Evolutionary conservation across 2,329 filamentous ascomycete genomes (phyloP).

Genomic region (Penicillium italicum): DNA sequence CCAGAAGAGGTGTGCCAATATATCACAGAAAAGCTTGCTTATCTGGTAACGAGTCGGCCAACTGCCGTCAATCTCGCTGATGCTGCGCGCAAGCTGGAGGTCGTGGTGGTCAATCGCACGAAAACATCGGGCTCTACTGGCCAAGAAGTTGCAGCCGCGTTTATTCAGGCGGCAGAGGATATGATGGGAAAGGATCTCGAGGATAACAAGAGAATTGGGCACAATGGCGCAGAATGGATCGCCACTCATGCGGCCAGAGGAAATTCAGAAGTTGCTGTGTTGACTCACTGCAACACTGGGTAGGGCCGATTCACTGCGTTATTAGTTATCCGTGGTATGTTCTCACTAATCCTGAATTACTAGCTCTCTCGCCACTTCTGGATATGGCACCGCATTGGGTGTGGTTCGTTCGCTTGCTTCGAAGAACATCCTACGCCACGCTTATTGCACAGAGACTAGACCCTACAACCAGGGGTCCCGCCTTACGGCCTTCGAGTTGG

Average conservation of each 20-base stretch:
- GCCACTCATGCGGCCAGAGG: constrained; percentile 52
- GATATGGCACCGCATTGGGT: constrained; percentile 93
- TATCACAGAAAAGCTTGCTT: constrained; percentile 74
- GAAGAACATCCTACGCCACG: constrained; percentile 66
- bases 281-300: constrained; percentile 98
- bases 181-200: constrained; percentile 83
- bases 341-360: constrained; percentile 1
- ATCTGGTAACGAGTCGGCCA: constrained; percentile 81
- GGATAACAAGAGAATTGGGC: constrained; percentile 83
- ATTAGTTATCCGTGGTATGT: neutral
- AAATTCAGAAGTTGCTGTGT: constrained; percentile 66
- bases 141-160: constrained; percentile 60
- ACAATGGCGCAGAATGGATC: constrained; percentile 80
- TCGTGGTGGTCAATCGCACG: constrained; percentile 52
- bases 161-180: constrained; percentile 74
- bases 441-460: constrained; percentile 93
- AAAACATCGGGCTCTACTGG: constrained; percentile 33
- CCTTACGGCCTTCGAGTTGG: constrained; percentile 92
- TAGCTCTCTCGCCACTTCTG: constrained; percentile 87
- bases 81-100: constrained; percentile 76
- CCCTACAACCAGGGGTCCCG: constrained; percentile 98
- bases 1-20: constrained; percentile 63
- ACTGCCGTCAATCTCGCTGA: constrained; percentile 95
- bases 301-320: constrained; percentile 37
- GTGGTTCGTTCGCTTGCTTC: constrained; percentile 81